phyloP scores from a whole-genome alignment of 1,284 basidiomycete species.

The Cryptococcus sp. region DNA sequence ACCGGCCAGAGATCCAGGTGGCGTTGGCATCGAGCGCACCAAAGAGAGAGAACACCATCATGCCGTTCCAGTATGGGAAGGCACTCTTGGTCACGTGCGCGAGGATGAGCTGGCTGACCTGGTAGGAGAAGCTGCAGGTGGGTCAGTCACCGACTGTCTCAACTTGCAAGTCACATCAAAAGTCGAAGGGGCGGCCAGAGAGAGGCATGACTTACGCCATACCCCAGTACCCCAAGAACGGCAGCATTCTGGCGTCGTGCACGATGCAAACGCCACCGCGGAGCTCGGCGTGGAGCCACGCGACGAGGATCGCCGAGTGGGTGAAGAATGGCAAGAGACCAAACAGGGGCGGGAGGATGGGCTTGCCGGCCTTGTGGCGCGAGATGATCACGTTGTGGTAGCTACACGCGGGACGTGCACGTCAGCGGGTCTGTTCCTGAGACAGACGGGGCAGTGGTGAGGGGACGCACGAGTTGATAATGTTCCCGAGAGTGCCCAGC shows the following conservation, averaged over 20 bases:
- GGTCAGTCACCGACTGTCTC: neutral
- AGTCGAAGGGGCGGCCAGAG: neutral
- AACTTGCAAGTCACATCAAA: neutral
- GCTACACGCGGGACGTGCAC: conserved; percentile 51
- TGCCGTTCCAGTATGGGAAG: conserved; percentile 83
- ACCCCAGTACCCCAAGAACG: conserved; percentile 88
- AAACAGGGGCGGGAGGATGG: conserved; percentile 60
- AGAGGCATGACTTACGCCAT: conserved; percentile 53
- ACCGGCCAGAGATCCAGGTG: conserved; percentile 65
- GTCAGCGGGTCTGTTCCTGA: neutral
- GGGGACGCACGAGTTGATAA: conserved; percentile 60
- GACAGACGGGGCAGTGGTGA: neutral
- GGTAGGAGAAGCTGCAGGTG: conserved; percentile 51
- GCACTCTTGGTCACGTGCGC: conserved; percentile 82
- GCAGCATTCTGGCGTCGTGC: conserved; percentile 65
- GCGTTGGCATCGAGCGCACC: conserved; percentile 81
- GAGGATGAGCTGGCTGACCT: conserved; percentile 86
- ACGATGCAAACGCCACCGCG: conserved; percentile 53
- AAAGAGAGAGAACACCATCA: conserved; percentile 77
- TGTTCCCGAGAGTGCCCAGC: conserved; percentile 76
- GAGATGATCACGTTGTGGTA: conserved; percentile 71
- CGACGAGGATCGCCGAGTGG: conserved; percentile 65
- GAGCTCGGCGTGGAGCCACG: conserved; percentile 70
- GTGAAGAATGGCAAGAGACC: conserved; percentile 76
- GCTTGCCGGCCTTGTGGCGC: conserved; percentile 52